phyloP scores from a whole-genome alignment of 108 stramenopile species.

The Nitzschia palea region DNA sequence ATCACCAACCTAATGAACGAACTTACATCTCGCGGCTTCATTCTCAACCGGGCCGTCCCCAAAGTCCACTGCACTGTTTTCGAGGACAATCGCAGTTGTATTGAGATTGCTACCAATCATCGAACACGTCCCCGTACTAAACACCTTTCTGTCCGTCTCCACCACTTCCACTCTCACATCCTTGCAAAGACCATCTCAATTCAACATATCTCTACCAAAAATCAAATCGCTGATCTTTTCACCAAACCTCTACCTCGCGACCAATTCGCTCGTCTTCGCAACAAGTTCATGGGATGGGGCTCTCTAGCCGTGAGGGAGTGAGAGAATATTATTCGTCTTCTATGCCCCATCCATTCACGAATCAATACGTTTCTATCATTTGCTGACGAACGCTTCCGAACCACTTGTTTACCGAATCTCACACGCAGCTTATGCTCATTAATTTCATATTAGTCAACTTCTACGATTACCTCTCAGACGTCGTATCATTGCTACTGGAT shows the following conservation, averaged over 20 bases:
- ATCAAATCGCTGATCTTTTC: slow-evolving; percentile 29
- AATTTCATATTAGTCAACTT: no score
- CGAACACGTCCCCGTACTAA: neutral
- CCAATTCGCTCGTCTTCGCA: neutral
- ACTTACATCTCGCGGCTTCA: neutral
- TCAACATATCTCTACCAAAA: slow-evolving; percentile 8
- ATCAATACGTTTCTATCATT: no score
- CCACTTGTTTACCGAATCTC: no score
- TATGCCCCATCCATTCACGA: no score
- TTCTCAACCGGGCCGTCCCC: neutral
- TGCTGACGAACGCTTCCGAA: no score
- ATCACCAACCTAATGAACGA: neutral
- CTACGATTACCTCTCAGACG: no score
- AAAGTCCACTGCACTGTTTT: neutral
- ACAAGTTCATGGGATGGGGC: neutral
- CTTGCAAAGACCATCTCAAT: neutral
- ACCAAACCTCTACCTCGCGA: slow-evolving; percentile 18
- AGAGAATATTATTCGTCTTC: no score
- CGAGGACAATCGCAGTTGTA: slow-evolving; percentile 3
- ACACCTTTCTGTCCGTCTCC: neutral
- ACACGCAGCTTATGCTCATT: no score
- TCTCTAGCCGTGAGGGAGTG: slow-evolving; percentile 1
- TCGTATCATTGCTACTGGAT: no score
- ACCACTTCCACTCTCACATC: neutral
- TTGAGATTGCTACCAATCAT: no score